Conservation (phyloP, 345 rosid species). For the Anastatica hierochuntica region DNA sequence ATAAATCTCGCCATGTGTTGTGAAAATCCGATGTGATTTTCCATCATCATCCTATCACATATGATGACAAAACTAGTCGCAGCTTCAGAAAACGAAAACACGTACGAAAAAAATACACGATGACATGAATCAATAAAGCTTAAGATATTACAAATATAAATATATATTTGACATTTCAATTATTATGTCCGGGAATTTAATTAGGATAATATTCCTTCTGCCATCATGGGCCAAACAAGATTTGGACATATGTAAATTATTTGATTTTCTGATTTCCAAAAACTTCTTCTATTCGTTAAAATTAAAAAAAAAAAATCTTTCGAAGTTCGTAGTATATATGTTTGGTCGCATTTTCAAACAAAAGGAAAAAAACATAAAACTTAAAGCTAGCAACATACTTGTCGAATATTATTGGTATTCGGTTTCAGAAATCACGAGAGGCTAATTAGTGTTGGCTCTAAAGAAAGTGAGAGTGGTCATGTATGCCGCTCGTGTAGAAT, state of each 20-base stretch:
- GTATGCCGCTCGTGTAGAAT: background rate
- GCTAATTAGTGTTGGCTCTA: background rate
- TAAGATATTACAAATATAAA: background rate
- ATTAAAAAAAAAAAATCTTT: too few relatives aligned
- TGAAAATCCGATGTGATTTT: too few relatives aligned
- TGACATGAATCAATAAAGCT: too few relatives aligned
- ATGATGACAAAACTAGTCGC: too few relatives aligned
- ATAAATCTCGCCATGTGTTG: too few relatives aligned
- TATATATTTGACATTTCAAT: background rate
- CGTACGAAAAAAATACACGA: too few relatives aligned
- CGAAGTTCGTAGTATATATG: too few relatives aligned
- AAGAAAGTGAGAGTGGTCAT: background rate
- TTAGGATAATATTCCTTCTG: background rate
- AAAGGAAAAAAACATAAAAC: background rate
- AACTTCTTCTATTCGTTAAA: background rate
- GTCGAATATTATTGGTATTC: background rate
- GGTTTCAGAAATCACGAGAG: background rate
- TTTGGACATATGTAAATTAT: slow-evolving; percentile 11
- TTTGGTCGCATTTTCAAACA: slow-evolving; percentile 17
- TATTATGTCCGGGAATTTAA: slow-evolving; percentile 1
- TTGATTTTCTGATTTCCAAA: background rate
- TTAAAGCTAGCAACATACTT: background rate
- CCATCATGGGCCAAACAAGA: slow-evolving; percentile 8
- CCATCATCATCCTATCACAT: too few relatives aligned
- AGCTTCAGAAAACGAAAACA: too few relatives aligned